These are phyloP conservation scores for Solanum pennellii DNA, from an alignment of 257 asterid species.

Conservation along the genomic window DNA sequence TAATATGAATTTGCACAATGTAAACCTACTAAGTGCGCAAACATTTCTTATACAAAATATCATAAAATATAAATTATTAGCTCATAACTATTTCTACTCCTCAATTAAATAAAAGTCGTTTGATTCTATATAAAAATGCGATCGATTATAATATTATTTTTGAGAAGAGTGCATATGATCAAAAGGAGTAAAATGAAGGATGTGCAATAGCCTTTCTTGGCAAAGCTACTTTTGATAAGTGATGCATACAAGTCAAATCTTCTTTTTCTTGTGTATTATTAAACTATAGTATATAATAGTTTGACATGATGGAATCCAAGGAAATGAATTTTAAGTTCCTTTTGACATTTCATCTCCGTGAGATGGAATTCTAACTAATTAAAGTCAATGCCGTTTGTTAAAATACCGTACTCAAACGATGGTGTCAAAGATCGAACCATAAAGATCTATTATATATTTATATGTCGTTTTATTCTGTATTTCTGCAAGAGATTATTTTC, in stretches of 20 bases:
- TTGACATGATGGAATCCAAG: background rate
- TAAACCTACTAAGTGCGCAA: background rate
- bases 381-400: background rate
- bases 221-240: background rate
- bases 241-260: background rate
- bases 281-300: background rate
- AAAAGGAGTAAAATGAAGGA: background rate
- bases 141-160: background rate
- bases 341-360: background rate
- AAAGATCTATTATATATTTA: too few species aligned
- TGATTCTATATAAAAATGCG: too few species aligned
- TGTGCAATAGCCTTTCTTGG: background rate
- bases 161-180: background rate
- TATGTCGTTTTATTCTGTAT: rapidly evolving
- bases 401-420: background rate
- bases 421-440: background rate
- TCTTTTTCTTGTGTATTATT: background rate
- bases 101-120: too few species aligned
- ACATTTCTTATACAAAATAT: background rate
- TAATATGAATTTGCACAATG: background rate
- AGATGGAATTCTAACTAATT: background rate
- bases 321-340: background rate
- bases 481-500: too few species aligned
- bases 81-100: too few species aligned
- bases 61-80: too few species aligned